These are phyloP conservation scores for Nephelium lappaceum DNA, from an alignment of 345 rosid genomes.

Conservation along the genomic window DNA sequence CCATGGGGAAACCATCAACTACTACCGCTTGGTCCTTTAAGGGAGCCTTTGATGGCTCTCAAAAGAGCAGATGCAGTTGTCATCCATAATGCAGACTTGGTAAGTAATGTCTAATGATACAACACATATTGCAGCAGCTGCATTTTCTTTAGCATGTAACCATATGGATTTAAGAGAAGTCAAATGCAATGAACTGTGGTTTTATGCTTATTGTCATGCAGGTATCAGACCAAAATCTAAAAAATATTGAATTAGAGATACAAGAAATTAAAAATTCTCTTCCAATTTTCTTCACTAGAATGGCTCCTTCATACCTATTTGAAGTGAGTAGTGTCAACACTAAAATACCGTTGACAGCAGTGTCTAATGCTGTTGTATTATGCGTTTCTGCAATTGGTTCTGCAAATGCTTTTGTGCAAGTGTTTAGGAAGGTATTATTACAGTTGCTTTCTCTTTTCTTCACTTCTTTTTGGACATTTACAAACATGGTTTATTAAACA, in stretches of 20 bases:
- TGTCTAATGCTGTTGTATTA: conserved; percentile 40
- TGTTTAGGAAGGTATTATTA: conserved; percentile 47
- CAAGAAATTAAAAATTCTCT: conserved; percentile 52
- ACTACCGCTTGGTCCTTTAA: conserved; percentile 79
- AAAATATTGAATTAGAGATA: conserved; percentile 46
- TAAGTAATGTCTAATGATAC: conserved; percentile 19
- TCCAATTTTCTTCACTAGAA: conserved; percentile 57
- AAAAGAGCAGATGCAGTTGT: conserved; percentile 66
- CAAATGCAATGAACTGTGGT: conserved; percentile 15
- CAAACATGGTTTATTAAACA: not conserved
- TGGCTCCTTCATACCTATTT: conserved; percentile 62
- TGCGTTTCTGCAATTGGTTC: conserved; percentile 85
- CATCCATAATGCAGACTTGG: conserved; percentile 73
- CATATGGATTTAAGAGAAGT: not conserved
- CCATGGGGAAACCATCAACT: conserved; percentile 77
- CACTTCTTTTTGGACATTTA: not conserved
- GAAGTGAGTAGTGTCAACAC: conserved; percentile 44
- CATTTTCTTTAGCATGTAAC: not conserved
- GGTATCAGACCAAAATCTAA: conserved; percentile 49
- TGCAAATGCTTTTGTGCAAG: conserved; percentile 62
- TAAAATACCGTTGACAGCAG: conserved; percentile 40
- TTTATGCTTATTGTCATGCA: conserved; percentile 34
- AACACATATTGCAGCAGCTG: not conserved
- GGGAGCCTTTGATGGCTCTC: conserved; percentile 74
- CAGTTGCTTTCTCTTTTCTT: too few relatives aligned